A percentile compares a stretch with the other conserved stretches of the same genome.
These are phyloP conservation scores for Corniculantispora saksenae DNA, from an alignment of 2,329 filamentous ascomycete species.

Conservation along the genomic window DNA sequence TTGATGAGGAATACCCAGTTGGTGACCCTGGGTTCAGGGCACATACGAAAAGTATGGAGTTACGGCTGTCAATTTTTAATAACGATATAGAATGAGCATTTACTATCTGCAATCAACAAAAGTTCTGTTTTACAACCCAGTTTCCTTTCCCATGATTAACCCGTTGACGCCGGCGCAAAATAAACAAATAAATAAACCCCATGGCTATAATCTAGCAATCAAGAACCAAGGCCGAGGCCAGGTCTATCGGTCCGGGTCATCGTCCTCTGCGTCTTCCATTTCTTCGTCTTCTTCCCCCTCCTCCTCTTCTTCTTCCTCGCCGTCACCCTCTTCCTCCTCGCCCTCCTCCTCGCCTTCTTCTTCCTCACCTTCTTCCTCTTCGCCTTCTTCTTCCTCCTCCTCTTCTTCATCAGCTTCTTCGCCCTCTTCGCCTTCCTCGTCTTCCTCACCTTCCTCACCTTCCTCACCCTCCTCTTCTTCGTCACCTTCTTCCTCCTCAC, in stretches of 20 bases:
- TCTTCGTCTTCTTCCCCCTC: conserved; percentile 23
- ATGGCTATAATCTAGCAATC: background rate
- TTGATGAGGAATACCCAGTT: conserved; percentile 8
- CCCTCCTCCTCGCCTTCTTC: conserved; percentile 25
- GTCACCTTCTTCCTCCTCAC: conserved; percentile 19
- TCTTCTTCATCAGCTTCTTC: conserved; percentile 22
- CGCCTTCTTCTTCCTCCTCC: conserved; percentile 22
- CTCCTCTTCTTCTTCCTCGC: conserved; percentile 30
- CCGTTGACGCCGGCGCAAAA: conserved; percentile 4
- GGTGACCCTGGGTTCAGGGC: background rate
- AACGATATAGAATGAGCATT: background rate
- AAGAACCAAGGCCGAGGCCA: background rate
- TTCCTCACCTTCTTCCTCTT: conserved; percentile 22
- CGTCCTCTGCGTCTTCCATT: conserved; percentile 22
- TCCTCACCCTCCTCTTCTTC: conserved; percentile 27
- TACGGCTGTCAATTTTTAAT: background rate
- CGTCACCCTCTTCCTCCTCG: conserved; percentile 27
- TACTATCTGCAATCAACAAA: background rate
- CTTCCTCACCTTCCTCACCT: conserved; percentile 28
- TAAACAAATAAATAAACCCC: background rate
- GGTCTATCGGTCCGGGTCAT: conserved; percentile 18
- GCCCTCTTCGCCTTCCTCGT: conserved; percentile 30
- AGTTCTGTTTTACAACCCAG: background rate
- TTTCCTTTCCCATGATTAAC: background rate
- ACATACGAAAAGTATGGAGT: conserved; percentile 5